Evolutionary conservation across 2,329 filamentous ascomycete species (phyloP), one percentile per base, ranked within the genome.

Genomic region (Furcasterigmium furcatum): DNA sequence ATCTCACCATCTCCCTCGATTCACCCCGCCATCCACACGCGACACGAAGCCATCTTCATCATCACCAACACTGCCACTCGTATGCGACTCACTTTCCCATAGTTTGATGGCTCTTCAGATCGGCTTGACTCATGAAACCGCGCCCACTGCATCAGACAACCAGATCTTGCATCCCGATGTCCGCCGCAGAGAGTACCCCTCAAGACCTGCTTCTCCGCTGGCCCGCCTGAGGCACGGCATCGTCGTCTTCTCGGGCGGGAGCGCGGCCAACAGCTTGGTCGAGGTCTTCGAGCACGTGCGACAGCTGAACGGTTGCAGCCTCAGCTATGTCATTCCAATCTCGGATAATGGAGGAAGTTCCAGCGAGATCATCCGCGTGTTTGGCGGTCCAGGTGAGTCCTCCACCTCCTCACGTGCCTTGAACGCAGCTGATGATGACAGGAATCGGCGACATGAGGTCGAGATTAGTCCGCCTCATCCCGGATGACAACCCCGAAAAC

Each of bases 311-410:
- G 68, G 77, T 34, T 87, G 85, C 58, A 72, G 77, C 3, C 69
- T 95, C 35, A 89, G 82, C 66, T 95, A 95, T 64, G 83, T 96
- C 48, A 95, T 97, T 43, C 92, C 92, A 29, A 96, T 96, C 62
- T 94, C 88, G 53, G 92, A 97, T 68, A 97, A 97, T 66, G 92
- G 92, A 41, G 92, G 92, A 32, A 95, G 88, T 56, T 95, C 91
- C 3, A 95, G 89, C 38, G 92, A 97, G 70, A 73, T 96, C 58
- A 95, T 96, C 54, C 80, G 94, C 29, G 91, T 97, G 29, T 94
- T 97, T 67, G 94, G 92, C 13, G 94, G 94, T 1, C 92, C 92
- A 53, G 92, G 92, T 85, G 69, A 46, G 67, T 56, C 7, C 10
- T 27, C 7, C 24, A 27, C 24, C 7, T 7, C 24, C 24, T 39